Evolutionary conservation across 768 basidiomycete genomes (phyloP).

Genomic region (Termitomyces sp.): DNA sequence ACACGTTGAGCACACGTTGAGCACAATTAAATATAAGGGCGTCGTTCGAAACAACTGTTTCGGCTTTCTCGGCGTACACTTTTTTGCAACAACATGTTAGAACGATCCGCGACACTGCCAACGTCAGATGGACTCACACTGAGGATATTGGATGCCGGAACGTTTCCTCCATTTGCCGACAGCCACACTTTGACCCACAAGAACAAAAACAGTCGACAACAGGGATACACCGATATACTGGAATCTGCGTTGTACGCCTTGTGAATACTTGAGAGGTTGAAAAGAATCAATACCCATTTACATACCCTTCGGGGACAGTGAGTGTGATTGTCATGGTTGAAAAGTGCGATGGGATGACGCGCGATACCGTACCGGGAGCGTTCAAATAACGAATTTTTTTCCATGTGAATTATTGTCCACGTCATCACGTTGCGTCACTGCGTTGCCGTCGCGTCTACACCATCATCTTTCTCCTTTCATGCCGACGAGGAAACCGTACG

Average conservation of each 20-base stretch:
- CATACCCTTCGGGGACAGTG: too few species aligned
- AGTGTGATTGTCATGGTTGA: too few species aligned
- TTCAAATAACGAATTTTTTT: too few species aligned
- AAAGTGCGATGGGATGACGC: too few species aligned
- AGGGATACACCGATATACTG: slow-evolving; percentile 53
- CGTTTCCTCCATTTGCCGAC: slow-evolving; percentile 41
- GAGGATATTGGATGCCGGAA: slow-evolving; percentile 63
- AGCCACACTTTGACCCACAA: slow-evolving; percentile 40
- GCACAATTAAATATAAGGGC: slow-evolving; percentile 69
- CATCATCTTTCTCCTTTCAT: too few species aligned
- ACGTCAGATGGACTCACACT: slow-evolving; percentile 36
- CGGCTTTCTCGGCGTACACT: slow-evolving; percentile 69
- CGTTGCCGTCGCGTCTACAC: too few species aligned
- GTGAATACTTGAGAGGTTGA: too few species aligned
- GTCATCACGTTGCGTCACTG: too few species aligned
- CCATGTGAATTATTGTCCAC: too few species aligned
- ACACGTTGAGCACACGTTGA: slow-evolving; percentile 46
- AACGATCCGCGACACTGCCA: neutral
- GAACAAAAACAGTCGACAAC: slow-evolving; percentile 46
- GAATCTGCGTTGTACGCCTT: neutral
- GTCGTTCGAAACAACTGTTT: slow-evolving; percentile 46
- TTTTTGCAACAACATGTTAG: neutral
- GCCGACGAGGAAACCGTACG: too few species aligned
- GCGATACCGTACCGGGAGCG: too few species aligned
- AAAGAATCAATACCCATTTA: too few species aligned